Conservation (phyloP, 2,329 filamentous ascomycete species). For the Cladosporium sphaerospermum region DNA sequence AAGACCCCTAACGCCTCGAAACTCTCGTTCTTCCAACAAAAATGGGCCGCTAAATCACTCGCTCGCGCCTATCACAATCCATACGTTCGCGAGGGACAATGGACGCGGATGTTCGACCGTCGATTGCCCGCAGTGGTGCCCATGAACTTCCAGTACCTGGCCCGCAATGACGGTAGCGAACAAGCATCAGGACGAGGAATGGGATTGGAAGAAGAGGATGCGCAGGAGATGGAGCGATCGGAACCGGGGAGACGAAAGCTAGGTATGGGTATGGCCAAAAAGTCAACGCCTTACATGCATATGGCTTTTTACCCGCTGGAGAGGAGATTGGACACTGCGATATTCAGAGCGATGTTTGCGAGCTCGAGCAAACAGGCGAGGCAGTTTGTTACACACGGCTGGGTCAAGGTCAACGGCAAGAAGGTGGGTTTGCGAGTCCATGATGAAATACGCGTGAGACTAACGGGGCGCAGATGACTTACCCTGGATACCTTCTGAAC, state of each 20-base stretch:
- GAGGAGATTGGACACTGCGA: constrained; percentile 83
- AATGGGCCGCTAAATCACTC: constrained; percentile 84
- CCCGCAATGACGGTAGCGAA: constrained; percentile 72
- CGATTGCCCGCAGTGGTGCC: constrained; percentile 75
- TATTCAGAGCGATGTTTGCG: constrained; percentile 89
- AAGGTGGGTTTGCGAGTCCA: constrained; percentile 53
- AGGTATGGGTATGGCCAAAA: too few species aligned
- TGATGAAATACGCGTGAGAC: not conserved
- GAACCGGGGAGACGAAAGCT: constrained; percentile 4
- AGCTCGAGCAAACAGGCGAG: constrained; percentile 88
- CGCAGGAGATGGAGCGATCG: constrained; percentile 2
- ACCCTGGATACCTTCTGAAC: constrained; percentile 89
- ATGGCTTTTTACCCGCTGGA: constrained; percentile 94
- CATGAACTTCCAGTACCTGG: constrained; percentile 77
- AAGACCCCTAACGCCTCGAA: constrained; percentile 38
- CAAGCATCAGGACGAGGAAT: constrained; percentile 78
- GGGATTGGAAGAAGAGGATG: constrained; percentile 47
- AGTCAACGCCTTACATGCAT: constrained; percentile 78
- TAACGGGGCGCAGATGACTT: constrained; percentile 64
- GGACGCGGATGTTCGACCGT: constrained; percentile 86
- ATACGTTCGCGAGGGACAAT: constrained; percentile 85
- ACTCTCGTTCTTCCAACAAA: constrained; percentile 91
- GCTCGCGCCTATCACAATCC: constrained; percentile 90
- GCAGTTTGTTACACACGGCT: constrained; percentile 88
- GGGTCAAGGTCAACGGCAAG: constrained; percentile 93